A percentile compares a stretch with the other conserved stretches of the same genome.
Evolutionary conservation across 2,329 filamentous ascomycete genomes (phyloP).

Genomic region (Ceratocystis destructans): DNA sequence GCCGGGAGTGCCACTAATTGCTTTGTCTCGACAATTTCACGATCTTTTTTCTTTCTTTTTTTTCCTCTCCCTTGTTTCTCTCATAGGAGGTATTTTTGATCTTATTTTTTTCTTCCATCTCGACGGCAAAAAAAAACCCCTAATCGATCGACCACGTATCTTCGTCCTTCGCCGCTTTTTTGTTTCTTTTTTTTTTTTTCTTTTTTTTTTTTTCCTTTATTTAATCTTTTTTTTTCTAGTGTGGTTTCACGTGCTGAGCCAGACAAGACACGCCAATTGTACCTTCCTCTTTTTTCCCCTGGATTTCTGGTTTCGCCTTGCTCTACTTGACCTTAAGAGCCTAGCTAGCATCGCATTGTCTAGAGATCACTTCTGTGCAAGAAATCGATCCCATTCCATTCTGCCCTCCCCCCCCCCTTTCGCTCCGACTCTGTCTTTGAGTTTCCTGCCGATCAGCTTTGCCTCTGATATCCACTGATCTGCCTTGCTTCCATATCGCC

Average conservation of each 20-base stretch:
- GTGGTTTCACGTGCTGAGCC: neutral
- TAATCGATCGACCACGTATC: neutral
- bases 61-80: slow-evolving; percentile 12
- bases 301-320: slow-evolving; percentile 5
- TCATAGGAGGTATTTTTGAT: slow-evolving; percentile 12
- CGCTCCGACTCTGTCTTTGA: neutral
- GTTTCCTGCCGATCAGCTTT: no score
- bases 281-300: neutral
- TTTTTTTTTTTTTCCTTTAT: slow-evolving; percentile 20
- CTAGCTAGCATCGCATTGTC: neutral
- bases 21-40: neutral
- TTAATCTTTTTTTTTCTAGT: slow-evolving; percentile 19
- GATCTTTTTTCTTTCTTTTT: slow-evolving; percentile 14
- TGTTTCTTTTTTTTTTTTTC: slow-evolving; percentile 15
- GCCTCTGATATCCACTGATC: neutral
- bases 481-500: slow-evolving; percentile 19
- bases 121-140: neutral
- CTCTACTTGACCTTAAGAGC: no score
- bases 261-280: neutral
- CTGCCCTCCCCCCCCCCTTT: neutral
- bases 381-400: neutral
- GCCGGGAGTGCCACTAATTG: neutral
- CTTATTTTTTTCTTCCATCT: slow-evolving; percentile 18
- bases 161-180: neutral
- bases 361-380: neutral